phyloP scores from a whole-genome alignment of 306 rosid genomes.

The Castanopsis chinensis region DNA sequence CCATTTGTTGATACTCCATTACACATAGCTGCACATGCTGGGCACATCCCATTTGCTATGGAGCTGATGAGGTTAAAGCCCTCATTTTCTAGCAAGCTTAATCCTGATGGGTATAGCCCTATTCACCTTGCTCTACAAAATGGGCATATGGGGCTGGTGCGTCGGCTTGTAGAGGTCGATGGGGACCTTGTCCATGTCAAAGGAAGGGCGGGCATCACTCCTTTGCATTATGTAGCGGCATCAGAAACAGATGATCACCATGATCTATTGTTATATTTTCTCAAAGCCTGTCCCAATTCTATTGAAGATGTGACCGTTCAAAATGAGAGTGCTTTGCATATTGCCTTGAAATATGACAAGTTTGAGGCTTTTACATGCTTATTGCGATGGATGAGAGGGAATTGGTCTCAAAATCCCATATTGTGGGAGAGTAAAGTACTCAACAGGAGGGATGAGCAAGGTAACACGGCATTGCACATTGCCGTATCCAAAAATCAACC shows the following conservation, averaged over 20 bases:
- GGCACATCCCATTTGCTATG: conserved; percentile 23
- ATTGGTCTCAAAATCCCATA: too few species aligned
- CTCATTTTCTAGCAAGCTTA: background rate
- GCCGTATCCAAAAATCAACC: conserved; percentile 16
- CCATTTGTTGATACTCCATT: conserved; percentile 43
- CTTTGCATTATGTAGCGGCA: conserved; percentile 17
- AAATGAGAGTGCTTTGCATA: conserved; percentile 41
- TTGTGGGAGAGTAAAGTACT: conserved; percentile 1
- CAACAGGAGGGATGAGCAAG: conserved; percentile 26
- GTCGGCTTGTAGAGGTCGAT: background rate
- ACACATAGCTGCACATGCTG: conserved; percentile 33
- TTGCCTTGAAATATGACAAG: conserved; percentile 29
- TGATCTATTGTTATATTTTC: conserved; percentile 24
- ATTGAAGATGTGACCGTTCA: conserved; percentile 29
- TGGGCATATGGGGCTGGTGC: background rate
- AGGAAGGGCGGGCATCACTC: background rate
- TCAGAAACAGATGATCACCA: background rate
- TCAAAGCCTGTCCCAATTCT: conserved; percentile 32
- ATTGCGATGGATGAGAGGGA: too few species aligned
- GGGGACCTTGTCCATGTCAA: background rate
- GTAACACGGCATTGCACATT: conserved; percentile 37
- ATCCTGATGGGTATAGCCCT: conserved; percentile 6
- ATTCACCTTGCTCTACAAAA: conserved; percentile 8
- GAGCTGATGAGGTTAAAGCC: conserved; percentile 29
- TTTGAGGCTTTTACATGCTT: background rate